These are phyloP conservation scores for Aspergillus sp. DNA, from an alignment of 2,329 filamentous ascomycete species.

Conservation along the genomic window DNA sequence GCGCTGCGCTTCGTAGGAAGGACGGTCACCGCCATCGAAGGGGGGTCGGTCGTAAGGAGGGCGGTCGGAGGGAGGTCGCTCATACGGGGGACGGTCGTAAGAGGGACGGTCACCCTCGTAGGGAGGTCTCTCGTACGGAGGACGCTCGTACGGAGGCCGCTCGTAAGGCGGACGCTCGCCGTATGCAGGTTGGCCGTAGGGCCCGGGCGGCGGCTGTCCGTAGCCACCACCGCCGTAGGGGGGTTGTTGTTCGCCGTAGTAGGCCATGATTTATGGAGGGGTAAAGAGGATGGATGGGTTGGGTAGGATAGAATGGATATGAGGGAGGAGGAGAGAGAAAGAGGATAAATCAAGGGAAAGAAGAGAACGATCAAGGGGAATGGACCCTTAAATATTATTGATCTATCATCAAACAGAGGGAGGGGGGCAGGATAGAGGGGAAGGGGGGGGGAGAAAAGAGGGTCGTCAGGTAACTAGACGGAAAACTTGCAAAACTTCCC, in stretches of 20 bases:
- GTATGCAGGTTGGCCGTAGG: constrained; percentile 21
- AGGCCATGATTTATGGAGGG: constrained; percentile 1
- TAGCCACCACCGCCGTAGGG: constrained; percentile 11
- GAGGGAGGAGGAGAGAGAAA: not conserved
- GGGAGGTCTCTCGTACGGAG: constrained; percentile 25
- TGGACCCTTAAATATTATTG: constrained; percentile 3
- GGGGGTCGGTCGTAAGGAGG: constrained; percentile 24
- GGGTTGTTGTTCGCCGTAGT: constrained; percentile 11
- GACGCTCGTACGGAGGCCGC: constrained; percentile 28
- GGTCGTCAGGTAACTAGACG: not conserved
- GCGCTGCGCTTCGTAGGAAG: constrained; percentile 15
- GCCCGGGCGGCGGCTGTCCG: constrained; percentile 21
- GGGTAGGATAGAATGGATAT: not conserved
- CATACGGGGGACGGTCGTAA: constrained; percentile 13
- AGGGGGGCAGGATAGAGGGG: not conserved
- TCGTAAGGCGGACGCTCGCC: constrained; percentile 15
- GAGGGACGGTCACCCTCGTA: constrained; percentile 13
- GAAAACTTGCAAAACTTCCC: not conserved
- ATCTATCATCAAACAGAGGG: not conserved
- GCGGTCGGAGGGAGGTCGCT: constrained; percentile 20
- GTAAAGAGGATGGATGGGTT: not conserved
- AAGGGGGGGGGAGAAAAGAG: not conserved
- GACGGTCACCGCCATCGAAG: constrained; percentile 16
- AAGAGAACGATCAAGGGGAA: not conserved
- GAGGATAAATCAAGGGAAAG: not conserved